Conservation (phyloP, 805 yeast genomes). For the Dipodascus albidus region DNA sequence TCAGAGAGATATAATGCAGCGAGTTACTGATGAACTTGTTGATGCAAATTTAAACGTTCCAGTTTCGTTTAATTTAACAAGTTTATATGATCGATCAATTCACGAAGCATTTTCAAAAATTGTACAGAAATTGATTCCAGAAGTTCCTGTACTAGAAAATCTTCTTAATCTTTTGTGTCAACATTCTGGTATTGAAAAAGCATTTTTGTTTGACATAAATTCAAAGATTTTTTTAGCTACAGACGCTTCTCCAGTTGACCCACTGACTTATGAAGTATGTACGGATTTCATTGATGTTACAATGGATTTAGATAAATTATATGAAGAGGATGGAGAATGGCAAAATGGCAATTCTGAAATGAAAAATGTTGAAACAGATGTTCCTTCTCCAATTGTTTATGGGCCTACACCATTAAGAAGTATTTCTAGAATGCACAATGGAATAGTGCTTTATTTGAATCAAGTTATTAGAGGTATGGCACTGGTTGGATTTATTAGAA, state of each 20-base stretch:
- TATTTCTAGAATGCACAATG: conserved; percentile 68
- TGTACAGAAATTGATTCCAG: conserved; percentile 83
- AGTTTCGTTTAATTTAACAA: conserved; percentile 81
- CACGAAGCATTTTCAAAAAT: conserved; percentile 92
- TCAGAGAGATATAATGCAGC: conserved; percentile 90
- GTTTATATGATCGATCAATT: conserved; percentile 90
- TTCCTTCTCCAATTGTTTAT: not conserved
- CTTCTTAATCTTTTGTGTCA: conserved; percentile 80
- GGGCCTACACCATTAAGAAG: conserved; percentile 35
- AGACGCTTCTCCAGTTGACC: conserved; percentile 90
- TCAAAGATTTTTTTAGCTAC: conserved; percentile 94
- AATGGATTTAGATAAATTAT: conserved; percentile 57
- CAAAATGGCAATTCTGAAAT: not conserved
- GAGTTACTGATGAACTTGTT: conserved; percentile 84
- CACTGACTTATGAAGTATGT: conserved; percentile 91
- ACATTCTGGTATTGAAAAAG: conserved; percentile 84
- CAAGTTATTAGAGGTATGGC: conserved; percentile 93
- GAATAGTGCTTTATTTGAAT: conserved; percentile 69
- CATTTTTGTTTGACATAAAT: conserved; percentile 81
- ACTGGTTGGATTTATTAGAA: conserved; percentile 72
- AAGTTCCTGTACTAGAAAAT: conserved; percentile 78
- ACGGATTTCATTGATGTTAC: conserved; percentile 95
- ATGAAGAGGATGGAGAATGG: conserved; percentile 11
- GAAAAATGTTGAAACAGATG: not conserved
- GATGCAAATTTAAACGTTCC: conserved; percentile 88